Conservation (phyloP, 306 rosid genomes). For the Geum urbanum region DNA sequence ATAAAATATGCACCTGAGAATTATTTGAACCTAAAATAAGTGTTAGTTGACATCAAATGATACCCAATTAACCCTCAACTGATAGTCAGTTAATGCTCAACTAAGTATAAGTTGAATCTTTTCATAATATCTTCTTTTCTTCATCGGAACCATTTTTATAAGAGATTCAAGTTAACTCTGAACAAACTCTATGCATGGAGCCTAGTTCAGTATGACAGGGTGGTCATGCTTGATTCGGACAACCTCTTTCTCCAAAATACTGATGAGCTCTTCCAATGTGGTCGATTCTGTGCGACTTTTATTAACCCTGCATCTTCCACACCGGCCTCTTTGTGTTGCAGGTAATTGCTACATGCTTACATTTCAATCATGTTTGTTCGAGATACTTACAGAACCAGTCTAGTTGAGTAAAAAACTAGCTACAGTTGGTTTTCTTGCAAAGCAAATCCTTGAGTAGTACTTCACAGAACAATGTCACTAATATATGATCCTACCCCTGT, state of each 20-base stretch:
- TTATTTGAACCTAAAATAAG: too few relatives aligned
- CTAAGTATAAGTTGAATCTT: too few relatives aligned
- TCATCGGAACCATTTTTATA: constrained; percentile 54
- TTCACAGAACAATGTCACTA: too few relatives aligned
- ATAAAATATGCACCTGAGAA: too few relatives aligned
- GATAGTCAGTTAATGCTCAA: too few relatives aligned
- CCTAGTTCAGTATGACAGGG: constrained; percentile 73
- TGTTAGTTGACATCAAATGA: too few relatives aligned
- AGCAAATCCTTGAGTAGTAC: too few relatives aligned
- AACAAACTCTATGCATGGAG: constrained; percentile 92
- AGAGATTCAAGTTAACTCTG: constrained; percentile 65
- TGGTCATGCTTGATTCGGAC: constrained; percentile 86
- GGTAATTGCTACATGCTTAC: constrained; percentile 28
- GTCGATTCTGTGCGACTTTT: constrained; percentile 81
- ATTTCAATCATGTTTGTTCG: neutral
- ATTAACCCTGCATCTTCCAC: constrained; percentile 85
- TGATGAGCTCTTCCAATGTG: constrained; percentile 80
- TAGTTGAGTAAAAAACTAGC: too few relatives aligned
- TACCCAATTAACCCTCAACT: too few relatives aligned
- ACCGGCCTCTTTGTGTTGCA: constrained; percentile 86
- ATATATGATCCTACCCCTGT: too few relatives aligned
- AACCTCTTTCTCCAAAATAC: constrained; percentile 76
- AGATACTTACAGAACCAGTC: neutral
- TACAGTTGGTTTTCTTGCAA: too few relatives aligned
- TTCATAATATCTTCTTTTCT: too few relatives aligned